These are phyloP conservation scores for Mucor circinelloides DNA, from an alignment of 371 early-diverging fungal genomes.

Conservation along the genomic window DNA sequence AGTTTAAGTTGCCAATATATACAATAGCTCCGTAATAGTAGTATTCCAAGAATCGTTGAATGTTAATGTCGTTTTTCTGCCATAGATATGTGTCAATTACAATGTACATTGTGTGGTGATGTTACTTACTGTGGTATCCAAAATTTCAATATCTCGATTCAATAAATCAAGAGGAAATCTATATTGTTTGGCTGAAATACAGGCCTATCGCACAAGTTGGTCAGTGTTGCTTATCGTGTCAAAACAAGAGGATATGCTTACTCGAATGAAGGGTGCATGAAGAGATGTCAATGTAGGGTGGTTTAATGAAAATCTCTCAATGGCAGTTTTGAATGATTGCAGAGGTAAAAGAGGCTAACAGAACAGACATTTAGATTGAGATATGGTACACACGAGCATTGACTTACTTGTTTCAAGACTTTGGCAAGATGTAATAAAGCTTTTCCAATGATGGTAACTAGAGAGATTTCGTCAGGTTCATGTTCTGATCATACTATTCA, in stretches of 20 bases:
- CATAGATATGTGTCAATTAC: not conserved
- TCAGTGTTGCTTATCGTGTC: not conserved
- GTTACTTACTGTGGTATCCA: constrained; percentile 52
- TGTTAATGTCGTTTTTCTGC: constrained; percentile 34
- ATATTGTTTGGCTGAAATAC: constrained; percentile 65
- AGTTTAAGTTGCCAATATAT: constrained; percentile 68
- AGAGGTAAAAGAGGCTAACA: constrained; percentile 50
- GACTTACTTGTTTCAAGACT: constrained; percentile 27
- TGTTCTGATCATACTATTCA: not conserved
- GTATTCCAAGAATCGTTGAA: constrained; percentile 70
- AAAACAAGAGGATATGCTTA: constrained; percentile 7
- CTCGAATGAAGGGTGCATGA: constrained; percentile 59
- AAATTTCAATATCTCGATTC: constrained; percentile 57
- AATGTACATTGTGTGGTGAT: not conserved
- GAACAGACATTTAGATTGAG: not conserved
- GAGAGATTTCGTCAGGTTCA: not conserved
- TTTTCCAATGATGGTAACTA: constrained; percentile 50
- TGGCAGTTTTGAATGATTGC: constrained; percentile 39
- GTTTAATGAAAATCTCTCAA: constrained; percentile 37
- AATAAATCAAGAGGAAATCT: constrained; percentile 59
- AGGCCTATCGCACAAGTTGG: constrained; percentile 34
- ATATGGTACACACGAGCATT: not conserved
- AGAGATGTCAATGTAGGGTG: constrained; percentile 56
- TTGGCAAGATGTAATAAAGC: constrained; percentile 48
- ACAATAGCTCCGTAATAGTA: constrained; percentile 82